A percentile compares a stretch with the other conserved stretches of the same genome.
Conservation (phyloP, 495 filamentous ascomycete genomes). For the Penicillium cosmopolitanum region DNA sequence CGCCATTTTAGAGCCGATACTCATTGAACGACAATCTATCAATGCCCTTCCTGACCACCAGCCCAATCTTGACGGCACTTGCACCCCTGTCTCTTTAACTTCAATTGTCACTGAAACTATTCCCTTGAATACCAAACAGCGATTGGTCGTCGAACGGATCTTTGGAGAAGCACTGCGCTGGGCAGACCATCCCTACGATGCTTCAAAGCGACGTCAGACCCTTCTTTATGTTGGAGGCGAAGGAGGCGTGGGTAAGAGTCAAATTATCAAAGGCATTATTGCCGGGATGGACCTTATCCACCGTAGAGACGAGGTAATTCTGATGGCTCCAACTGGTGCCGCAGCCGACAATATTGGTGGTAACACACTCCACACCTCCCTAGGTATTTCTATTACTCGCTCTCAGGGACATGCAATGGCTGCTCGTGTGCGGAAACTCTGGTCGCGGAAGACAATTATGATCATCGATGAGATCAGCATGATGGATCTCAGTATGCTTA, state of each 20-base stretch:
- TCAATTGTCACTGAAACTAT: no score
- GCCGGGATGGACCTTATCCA: constrained; percentile 12
- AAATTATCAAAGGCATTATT: constrained; percentile 12
- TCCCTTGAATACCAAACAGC: no score
- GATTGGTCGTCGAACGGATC: constrained; percentile 8
- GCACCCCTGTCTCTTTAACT: no score
- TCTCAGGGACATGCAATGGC: no score
- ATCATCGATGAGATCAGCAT: constrained; percentile 14
- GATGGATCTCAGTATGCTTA: constrained; percentile 5
- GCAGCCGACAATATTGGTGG: constrained; percentile 11
- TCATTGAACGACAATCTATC: no score
- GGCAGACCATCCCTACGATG: constrained; percentile 6
- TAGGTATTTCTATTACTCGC: no score
- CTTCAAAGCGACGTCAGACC: constrained; percentile 3
- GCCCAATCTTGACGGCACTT: no score
- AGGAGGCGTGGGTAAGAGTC: constrained; percentile 10
- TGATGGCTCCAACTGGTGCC: constrained; percentile 7
- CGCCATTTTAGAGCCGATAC: no score
- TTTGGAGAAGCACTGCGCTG: no score
- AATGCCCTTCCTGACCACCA: no score
- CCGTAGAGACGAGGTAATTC: constrained; percentile 10
- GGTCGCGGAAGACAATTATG: no score
- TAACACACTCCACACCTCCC: constrained; percentile 10
- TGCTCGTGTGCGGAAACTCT: no score
- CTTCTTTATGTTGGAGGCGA: constrained; percentile 13